These are phyloP conservation scores for Cladorrhinum sp. DNA, from an alignment of 2,329 filamentous ascomycete species.

Conservation along the genomic window DNA sequence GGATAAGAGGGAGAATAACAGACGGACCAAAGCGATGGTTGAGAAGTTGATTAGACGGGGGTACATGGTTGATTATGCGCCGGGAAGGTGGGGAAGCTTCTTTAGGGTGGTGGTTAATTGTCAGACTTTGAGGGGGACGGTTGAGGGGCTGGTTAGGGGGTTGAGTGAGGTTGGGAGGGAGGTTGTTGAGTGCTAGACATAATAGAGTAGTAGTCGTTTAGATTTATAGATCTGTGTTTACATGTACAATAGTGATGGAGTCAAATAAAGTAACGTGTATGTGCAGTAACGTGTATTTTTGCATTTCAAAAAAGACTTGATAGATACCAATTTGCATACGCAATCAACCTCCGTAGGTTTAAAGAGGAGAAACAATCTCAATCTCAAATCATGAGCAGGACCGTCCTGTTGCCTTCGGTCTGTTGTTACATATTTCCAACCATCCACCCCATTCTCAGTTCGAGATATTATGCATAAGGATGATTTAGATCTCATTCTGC, in stretches of 20 bases:
- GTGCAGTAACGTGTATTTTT: neutral
- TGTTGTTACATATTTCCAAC: neutral
- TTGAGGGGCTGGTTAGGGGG: constrained; percentile 52
- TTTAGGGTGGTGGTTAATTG: constrained; percentile 59
- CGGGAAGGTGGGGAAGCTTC: constrained; percentile 53
- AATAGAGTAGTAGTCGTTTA: neutral
- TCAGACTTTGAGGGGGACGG: constrained; percentile 51
- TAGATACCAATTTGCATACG: neutral
- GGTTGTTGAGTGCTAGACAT: constrained; percentile 5
- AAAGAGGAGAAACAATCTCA: neutral
- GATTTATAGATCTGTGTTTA: no score
- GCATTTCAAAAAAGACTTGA: neutral
- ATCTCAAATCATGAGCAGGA: neutral
- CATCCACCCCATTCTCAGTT: no score
- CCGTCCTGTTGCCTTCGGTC: neutral
- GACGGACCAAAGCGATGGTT: constrained; percentile 48
- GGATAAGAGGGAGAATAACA: constrained; percentile 45
- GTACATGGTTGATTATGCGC: constrained; percentile 62
- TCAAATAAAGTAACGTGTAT: neutral
- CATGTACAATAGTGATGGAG: no score
- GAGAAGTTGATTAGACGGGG: constrained; percentile 47
- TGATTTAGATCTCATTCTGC: constrained; percentile 62
- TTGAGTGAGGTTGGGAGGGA: constrained; percentile 46
- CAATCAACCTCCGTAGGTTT: neutral
- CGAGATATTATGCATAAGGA: neutral